Base-by-base conservation (phyloP, 768 basidiomycete genomes). In the Boletales sp. region DNA sequence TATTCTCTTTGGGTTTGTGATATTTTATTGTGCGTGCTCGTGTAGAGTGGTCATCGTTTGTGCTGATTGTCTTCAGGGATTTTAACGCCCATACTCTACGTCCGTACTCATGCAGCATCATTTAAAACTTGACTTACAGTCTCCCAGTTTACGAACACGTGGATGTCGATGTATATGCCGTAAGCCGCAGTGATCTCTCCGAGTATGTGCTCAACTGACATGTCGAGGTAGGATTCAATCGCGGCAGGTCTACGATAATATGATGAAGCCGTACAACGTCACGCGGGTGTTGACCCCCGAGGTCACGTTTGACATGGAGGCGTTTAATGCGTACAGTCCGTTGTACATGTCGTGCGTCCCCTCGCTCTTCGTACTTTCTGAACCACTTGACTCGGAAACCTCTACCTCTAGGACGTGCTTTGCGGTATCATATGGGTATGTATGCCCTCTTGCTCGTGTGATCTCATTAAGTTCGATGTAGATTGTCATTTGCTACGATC, bases 401-500 rank as follows among this genome's bases (percentile, higher is more conserved):
- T 21, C 21, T 21, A 21, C 21, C 21, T 21, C 14, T 40, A 67
- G 66, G 30, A 58, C 66, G 3, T 48, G 48, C 14, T 62, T 67
- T 40, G 63, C 66, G 7, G 47, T 66, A 3, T 57, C 68, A 21
- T 66, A 80, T 44, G 58, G 63, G 65, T 59, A 56, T 15, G 61
- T 44, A 4, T 11, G 12, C 42, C 8, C 3, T 41, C 2, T 15
- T 14, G 3, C 0, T 49, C n/a, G 5, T n/a, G 40, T 13, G 15
- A 15, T 14, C 4, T 17, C 21, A 28, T 28, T 46, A 36, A 71
- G 79, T 30, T 80, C 72, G 78, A 3, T 86, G 5, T 17, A 90
- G 87, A 17, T 74, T 92, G 14, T 87, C 85, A 14, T 93, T 93
- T 63, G 89, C 89, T 2, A 80, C 83, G 21, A 84, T 91, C 60